These are phyloP conservation scores for Scutellaria galericulata DNA, from an alignment of 257 asterid genomes.

Conservation along the genomic window DNA sequence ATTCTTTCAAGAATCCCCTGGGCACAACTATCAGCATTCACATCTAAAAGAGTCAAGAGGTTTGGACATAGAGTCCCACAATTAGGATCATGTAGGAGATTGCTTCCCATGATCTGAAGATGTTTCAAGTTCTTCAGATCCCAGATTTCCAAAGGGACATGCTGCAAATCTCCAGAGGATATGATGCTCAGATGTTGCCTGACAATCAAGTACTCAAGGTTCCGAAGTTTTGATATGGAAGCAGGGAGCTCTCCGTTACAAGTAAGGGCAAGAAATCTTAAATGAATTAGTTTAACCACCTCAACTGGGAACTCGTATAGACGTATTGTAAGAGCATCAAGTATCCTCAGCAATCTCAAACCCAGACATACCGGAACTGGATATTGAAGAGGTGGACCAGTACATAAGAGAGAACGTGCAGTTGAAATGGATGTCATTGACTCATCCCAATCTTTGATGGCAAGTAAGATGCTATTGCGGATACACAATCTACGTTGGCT, in stretches of 20 bases:
- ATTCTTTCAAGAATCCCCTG: background rate
- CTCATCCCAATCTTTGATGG: background rate
- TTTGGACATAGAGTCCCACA: background rate
- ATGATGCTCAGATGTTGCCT: background rate
- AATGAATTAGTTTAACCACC: background rate
- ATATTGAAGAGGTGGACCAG: slow-evolving; percentile 14
- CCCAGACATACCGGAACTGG: slow-evolving; percentile 23
- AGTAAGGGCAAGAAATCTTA: slow-evolving; percentile 21
- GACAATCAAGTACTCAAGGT: slow-evolving; percentile 20
- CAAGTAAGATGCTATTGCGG: slow-evolving; percentile 13
- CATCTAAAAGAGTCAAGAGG: slow-evolving; percentile 17
- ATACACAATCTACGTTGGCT: slow-evolving; percentile 24
- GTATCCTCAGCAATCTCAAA: slow-evolving; percentile 19
- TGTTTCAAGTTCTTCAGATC: slow-evolving; percentile 10
- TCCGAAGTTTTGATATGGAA: slow-evolving; percentile 15
- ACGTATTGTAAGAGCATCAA: slow-evolving; percentile 24
- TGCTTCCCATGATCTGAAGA: slow-evolving; percentile 15
- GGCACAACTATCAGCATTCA: slow-evolving; percentile 6
- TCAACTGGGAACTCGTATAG: background rate
- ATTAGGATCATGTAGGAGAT: background rate
- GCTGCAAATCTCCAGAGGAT: background rate
- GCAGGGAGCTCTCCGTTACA: slow-evolving; percentile 11
- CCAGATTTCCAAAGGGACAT: background rate
- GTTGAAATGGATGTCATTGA: background rate
- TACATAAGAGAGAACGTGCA: slow-evolving; percentile 29